These are phyloP conservation scores for Sequoiadendron giganteum DNA, from an alignment of 75 land plant species.

Conservation along the genomic window DNA sequence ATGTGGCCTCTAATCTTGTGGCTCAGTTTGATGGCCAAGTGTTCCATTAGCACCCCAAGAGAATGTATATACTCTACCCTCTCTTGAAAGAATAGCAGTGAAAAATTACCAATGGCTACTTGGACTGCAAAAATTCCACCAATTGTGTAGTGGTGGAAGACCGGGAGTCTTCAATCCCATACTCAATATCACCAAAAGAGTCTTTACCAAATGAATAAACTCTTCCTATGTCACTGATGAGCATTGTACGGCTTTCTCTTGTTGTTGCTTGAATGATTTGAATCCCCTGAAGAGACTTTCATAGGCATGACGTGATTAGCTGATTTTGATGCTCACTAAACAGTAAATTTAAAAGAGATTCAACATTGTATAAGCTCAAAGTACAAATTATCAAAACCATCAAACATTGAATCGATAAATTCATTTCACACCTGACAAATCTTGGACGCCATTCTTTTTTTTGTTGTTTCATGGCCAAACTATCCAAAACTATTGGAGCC, in stretches of 20 bases:
- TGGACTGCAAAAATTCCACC: constrained; percentile 83
- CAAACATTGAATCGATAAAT: neutral
- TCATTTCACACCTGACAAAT: constrained; percentile 50
- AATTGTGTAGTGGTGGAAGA: constrained; percentile 51
- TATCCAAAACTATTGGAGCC: constrained; percentile 83
- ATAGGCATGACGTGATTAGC: neutral
- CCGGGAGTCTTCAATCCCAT: constrained; percentile 68
- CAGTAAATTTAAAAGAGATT: neutral
- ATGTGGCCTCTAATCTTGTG: constrained; percentile 61
- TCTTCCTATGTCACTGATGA: constrained; percentile 75
- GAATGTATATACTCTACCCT: constrained; percentile 83
- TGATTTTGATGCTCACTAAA: neutral
- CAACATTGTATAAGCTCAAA: neutral
- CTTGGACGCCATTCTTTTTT: constrained; percentile 75
- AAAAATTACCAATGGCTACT: constrained; percentile 89
- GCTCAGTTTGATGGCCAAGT: constrained; percentile 87
- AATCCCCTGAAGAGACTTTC: constrained; percentile 77
- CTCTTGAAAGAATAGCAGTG: constrained; percentile 80
- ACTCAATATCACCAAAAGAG: constrained; percentile 79
- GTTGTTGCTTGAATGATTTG: constrained; percentile 80
- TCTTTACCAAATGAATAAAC: constrained; percentile 91
- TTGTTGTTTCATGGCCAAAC: constrained; percentile 82
- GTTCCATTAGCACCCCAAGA: constrained; percentile 94
- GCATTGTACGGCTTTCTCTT: constrained; percentile 78
- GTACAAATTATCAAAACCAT: constrained; percentile 5